Evolutionary conservation across 495 filamentous ascomycete species (phyloP).

Genomic region (Xylaria scruposa): DNA sequence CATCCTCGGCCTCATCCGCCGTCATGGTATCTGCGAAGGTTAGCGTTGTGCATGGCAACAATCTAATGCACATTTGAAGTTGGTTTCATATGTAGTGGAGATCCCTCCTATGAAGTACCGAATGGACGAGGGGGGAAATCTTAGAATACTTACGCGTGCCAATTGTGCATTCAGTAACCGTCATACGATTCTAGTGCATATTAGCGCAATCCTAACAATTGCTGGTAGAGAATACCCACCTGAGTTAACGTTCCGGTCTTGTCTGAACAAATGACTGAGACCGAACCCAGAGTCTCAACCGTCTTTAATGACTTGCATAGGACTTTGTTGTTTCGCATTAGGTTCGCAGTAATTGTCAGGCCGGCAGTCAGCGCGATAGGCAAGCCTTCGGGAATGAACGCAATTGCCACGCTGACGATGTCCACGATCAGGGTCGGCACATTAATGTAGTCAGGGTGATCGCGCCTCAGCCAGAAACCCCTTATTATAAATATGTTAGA

Average conservation of each 20-base stretch:
- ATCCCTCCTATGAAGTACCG: not conserved
- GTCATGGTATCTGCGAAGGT: constrained; percentile 39
- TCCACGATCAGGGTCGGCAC: constrained; percentile 70
- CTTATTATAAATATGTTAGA: constrained; percentile 41
- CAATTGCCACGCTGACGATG: constrained; percentile 71
- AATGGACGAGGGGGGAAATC: no score
- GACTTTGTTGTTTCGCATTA: constrained; percentile 68
- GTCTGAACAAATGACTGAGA: constrained; percentile 71
- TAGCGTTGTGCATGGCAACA: not conserved
- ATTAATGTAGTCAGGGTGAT: constrained; percentile 69
- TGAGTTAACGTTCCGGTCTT: constrained; percentile 73
- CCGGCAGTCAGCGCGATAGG: constrained; percentile 70
- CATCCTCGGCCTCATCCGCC: constrained; percentile 47
- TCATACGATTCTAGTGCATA: constrained; percentile 61
- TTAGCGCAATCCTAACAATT: not conserved
- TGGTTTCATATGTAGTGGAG: not conserved
- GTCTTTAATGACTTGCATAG: constrained; percentile 71
- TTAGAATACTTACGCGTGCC: constrained; percentile 35
- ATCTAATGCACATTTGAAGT: not conserved
- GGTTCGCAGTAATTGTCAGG: constrained; percentile 62
- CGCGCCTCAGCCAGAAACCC: constrained; percentile 67
- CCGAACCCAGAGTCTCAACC: constrained; percentile 72
- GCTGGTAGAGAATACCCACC: constrained; percentile 38
- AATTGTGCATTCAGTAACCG: constrained; percentile 61
- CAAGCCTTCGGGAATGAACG: constrained; percentile 76